phyloP scores from a whole-genome alignment of 169 alveolate genomes.

The Theileria luwenshuni region DNA sequence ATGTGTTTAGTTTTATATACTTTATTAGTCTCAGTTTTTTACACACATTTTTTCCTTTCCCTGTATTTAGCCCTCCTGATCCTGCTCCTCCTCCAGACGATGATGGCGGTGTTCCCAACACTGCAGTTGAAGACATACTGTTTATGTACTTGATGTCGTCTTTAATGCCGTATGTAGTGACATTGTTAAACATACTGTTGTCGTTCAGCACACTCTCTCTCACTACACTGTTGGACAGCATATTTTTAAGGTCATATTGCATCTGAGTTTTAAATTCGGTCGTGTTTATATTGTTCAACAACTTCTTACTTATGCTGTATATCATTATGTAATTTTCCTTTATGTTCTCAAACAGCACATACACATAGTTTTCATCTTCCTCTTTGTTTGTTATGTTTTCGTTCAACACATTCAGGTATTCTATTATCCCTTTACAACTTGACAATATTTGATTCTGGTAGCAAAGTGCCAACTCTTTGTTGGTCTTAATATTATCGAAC shows the following conservation, averaged over 20 bases:
- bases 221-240: background rate
- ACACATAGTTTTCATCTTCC: background rate
- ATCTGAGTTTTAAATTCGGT: background rate
- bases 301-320: background rate
- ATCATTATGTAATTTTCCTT: constrained; percentile 2
- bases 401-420: background rate
- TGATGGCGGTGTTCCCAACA: too few relatives aligned
- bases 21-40: background rate
- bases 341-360: constrained; percentile 51
- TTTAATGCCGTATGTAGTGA: constrained; percentile 4
- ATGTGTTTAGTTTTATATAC: constrained; percentile 8
- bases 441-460: constrained; percentile 38
- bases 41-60: background rate
- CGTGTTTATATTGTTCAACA: background rate
- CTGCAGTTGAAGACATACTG: background rate
- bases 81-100: too few relatives aligned
- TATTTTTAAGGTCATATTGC: background rate
- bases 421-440: constrained; percentile 35
- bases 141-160: constrained; percentile 50
- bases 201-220: background rate
- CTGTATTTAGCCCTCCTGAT: background rate
- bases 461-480: constrained; percentile 18
- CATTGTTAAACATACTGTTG: background rate
- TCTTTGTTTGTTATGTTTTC: background rate
- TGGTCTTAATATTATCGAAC: background rate